Evolutionary conservation across 805 yeast species (phyloP), one percentile per base, ranked within the genome.

Genomic region (Wickerhamiella spandovensis): DNA sequence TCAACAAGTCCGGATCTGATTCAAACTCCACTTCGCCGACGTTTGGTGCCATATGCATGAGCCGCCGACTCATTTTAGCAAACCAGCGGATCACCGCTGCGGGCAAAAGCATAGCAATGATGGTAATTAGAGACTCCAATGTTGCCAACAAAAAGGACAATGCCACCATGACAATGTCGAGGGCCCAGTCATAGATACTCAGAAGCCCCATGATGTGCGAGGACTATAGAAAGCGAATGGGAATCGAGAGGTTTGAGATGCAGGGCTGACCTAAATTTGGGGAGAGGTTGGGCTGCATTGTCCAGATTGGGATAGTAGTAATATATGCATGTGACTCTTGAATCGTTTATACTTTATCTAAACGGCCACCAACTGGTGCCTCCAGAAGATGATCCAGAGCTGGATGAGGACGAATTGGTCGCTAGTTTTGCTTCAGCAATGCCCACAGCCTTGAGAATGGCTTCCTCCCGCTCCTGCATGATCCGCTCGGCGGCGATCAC

Each of bases 401-500:
- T 15, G 5, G 42, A 7, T 7, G 43, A 20, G 10, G 24, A 3
- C 15, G 24, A 3, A 13, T 12, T n/a, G 13, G 15, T 35, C 7
- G 44, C 49, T 10, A 58, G 55, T 43, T 63, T 56, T 58, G 49
- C 55, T 48, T 73, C 67, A 1, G 76, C 75, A 25, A 71, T 62
- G 48, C 73, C 76, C 20, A 74, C 65, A 0, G 77, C 78, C 43
- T 64, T 61, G 53, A 76, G 61, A 50, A 69, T 59, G 15, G 68
- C 69, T 53, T 77, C 92, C 60, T 85, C 94, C 48, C 77, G 74
- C 51, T 78, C 76, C 62, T 84, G 92, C 53, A 74, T 68, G 23
- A 79, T 69, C 53, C 84, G 70, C 63, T 84, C 84, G 0, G 92
- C 94, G 62, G 81, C 85, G 51, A 83, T 74, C 10, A 79, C 71